Evolutionary conservation across 2,329 filamentous ascomycete species (phyloP).

Genomic region (Aspergillus glaucus): DNA sequence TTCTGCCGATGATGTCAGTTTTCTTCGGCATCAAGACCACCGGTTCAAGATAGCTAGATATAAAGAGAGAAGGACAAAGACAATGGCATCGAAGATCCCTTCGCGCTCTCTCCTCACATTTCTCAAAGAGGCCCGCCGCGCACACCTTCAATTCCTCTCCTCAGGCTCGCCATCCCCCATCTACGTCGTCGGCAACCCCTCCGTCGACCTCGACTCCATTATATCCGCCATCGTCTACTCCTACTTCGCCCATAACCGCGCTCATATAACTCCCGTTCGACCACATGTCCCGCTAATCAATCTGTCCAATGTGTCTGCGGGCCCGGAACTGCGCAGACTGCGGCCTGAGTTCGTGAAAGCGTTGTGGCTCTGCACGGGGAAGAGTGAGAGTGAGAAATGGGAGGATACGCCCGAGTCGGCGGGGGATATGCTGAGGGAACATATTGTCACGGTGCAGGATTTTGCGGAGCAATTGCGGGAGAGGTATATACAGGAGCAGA

Average conservation of each 20-base stretch:
- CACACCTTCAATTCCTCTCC: slow-evolving; percentile 22
- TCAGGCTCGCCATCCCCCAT: slow-evolving; percentile 20
- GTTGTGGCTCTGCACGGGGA: slow-evolving; percentile 44
- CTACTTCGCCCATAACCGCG: slow-evolving; percentile 48
- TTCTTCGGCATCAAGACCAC: slow-evolving; percentile 1
- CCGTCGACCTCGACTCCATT: slow-evolving; percentile 58
- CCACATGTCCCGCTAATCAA: slow-evolving; percentile 55
- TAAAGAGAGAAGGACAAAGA: background rate
- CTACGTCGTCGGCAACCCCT: slow-evolving; percentile 40
- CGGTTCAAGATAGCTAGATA: background rate
- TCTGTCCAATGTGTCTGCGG: slow-evolving; percentile 41
- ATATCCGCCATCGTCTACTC: slow-evolving; percentile 56
- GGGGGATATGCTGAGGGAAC: slow-evolving; percentile 22
- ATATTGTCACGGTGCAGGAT: slow-evolving; percentile 37
- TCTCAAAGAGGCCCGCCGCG: slow-evolving; percentile 26
- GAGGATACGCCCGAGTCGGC: slow-evolving; percentile 19
- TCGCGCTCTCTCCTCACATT: slow-evolving; percentile 28
- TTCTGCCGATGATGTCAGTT: slow-evolving; percentile 5
- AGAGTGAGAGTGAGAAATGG: slow-evolving; percentile 15
- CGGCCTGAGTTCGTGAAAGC: slow-evolving; percentile 55
- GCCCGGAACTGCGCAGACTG: slow-evolving; percentile 45
- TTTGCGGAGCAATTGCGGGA: slow-evolving; percentile 21
- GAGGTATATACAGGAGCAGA: background rate
- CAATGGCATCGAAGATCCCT: background rate
- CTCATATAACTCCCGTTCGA: slow-evolving; percentile 29